phyloP scores from a whole-genome alignment of 495 filamentous ascomycete species.

The Clohesyomyces aquaticus region DNA sequence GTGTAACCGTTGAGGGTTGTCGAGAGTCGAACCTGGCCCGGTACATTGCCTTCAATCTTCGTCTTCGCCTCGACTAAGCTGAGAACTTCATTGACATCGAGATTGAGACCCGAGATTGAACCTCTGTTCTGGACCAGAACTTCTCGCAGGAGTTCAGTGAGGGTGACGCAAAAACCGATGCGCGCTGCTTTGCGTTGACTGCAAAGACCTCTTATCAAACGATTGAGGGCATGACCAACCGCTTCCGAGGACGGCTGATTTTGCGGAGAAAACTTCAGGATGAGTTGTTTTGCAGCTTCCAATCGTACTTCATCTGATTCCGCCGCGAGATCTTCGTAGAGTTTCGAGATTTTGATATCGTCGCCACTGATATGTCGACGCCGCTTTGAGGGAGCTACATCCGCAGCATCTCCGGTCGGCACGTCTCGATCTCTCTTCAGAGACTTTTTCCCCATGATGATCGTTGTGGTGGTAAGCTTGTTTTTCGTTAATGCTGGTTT shows the following conservation, averaged over 20 bases:
- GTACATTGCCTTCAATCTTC: conserved; percentile 62
- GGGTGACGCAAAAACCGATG: conserved; percentile 85
- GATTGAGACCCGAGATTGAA: conserved; percentile 15
- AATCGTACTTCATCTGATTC: conserved; percentile 49
- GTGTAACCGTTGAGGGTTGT: conserved; percentile 1
- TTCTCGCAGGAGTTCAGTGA: conserved; percentile 78
- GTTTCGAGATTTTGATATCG: conserved; percentile 39
- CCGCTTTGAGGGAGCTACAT: conserved; percentile 23
- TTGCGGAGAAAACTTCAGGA: conserved; percentile 45
- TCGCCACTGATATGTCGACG: conserved; percentile 39
- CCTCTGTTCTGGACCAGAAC: conserved; percentile 50
- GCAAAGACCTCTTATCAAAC: conserved; percentile 84
- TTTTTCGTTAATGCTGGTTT: too few relatives aligned
- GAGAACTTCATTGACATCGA: conserved; percentile 44
- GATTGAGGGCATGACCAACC: conserved; percentile 50
- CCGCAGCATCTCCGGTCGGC: conserved; percentile 4
- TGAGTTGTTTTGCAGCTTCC: conserved; percentile 49
- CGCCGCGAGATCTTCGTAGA: conserved; percentile 45
- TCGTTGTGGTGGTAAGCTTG: neutral
- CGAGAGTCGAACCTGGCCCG: conserved; percentile 59
- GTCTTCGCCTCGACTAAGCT: conserved; percentile 71
- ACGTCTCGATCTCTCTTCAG: conserved; percentile 32
- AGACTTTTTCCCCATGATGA: conserved; percentile 25
- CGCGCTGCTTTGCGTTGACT: conserved; percentile 88
- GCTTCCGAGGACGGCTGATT: conserved; percentile 31